Base-by-base conservation (phyloP, 345 rosid species). In the Lepidium didymum region DNA sequence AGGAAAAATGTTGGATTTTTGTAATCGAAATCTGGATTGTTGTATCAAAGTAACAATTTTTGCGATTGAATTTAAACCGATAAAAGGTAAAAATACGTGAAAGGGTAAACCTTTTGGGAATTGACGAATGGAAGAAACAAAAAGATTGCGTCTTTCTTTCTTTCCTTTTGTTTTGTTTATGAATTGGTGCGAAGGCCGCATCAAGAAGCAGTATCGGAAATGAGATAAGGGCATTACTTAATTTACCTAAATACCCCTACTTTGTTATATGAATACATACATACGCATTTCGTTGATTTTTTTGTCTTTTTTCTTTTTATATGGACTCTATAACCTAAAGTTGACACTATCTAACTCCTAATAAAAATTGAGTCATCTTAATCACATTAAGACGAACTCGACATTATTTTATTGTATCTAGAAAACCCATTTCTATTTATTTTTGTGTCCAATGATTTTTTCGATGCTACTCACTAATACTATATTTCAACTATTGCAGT, bases 151-250 rank as follows among this genome's bases (percentile, higher is more conserved):
- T 40, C 70, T 64, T 56, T 11, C 14, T 15, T 15, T 19, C 7
- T 29, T 29, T 6, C 33, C 21, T 14, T 13, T 21, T 53, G 27
- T 23, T 29, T 29, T 27, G 31, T 29, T 29, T 69, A 29, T 64
- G 65, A 38, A 64, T 47, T 44, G 76, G 76, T 56, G 42, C 70
- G 45, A 71, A 55, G 37, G 37, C 76, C 46, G 66, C 31, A 64
- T 27, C 51, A 8, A 43, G 44, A 56, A 46, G 47, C 29, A 45
- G 54, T 37, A 56, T 72, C 52, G 23, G 52, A 38, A 14, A 56
- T 56, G 60, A 40, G 77, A 73, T 57, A 56, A 73, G 77, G 76
- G 53, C 13, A 3, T 37, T 46, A 1, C 2, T 18, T n/a, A 1
- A 64, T 46, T 64, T 64, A 64, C 71, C 1, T 2, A 40, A 37